Base-by-base conservation (phyloP, 768 basidiomycete genomes). In the Kwoniella europaea region DNA sequence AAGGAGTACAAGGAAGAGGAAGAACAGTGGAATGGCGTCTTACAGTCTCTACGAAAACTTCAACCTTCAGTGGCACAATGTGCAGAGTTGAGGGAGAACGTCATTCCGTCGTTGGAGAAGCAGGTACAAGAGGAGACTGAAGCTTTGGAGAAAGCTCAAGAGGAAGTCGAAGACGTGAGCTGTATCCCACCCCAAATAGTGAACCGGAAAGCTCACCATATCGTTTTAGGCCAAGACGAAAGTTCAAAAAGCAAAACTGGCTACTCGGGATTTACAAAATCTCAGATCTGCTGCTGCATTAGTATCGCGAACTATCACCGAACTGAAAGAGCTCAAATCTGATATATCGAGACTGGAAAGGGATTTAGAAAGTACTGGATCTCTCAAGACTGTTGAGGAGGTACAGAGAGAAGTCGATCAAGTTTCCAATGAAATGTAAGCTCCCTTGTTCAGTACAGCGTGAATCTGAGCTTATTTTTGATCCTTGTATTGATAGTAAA, bases 351-450 rank as follows among this genome's bases (percentile, higher is more conserved):
- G 86, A 58, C 85, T 94, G 56, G 92, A 97, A 82, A 84, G 85
- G 58, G 89, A 91, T 58, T 86, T 99, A 16, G 84, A 87, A 20
- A 84, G 87, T 7, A 89, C 89, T 2, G 95, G 94, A 2, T 91
- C 90, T 43, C 87, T 88, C 15, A 92, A 89, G 83, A 94, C 94
- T 1, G 88, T 88, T 0, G 92, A 93, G 57, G 94, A 95, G 58
- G 90, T 98, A 16, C 91, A 98, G 81, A 84, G 76, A 27, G 90
- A 97, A 78, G 85, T 97, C 6, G 89, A 91, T 65, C 83, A 84
- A 1, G 80, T 95, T 24, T 86, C 87, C 1, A 85, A 84, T 16
- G 86, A 90, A 71, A 86, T 93, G 94, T 96, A 76, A 79, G 89
- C 63, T 44, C 16, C n/a, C 22, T 10, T 22, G 10, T 20, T 46